Percentiles rank a stretch among this genome's conserved stretches.
These are phyloP conservation scores for Euphrasia confusa DNA, from an alignment of 257 asterid genomes.

Conservation along the genomic window DNA sequence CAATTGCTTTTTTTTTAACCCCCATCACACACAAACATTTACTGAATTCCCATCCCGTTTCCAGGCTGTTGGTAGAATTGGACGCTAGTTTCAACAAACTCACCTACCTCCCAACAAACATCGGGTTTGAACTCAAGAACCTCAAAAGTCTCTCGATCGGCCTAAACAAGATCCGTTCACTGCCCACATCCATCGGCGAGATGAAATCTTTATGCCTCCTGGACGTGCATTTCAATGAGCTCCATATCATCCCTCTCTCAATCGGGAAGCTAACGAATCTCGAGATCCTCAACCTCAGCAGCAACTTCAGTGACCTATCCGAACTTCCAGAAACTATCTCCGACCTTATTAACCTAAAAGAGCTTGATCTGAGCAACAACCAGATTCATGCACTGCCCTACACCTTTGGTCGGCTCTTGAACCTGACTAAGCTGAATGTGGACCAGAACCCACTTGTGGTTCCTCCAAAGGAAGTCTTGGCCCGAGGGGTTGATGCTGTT, in stretches of 20 bases:
- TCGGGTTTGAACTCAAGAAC: slow-evolving; percentile 63
- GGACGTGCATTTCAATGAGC: slow-evolving; percentile 79
- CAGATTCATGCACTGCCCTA: slow-evolving; percentile 81
- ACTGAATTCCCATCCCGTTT: slow-evolving; percentile 24
- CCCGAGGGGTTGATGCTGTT: slow-evolving; percentile 62
- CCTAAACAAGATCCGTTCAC: slow-evolving; percentile 71
- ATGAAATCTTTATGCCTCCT: slow-evolving; percentile 59
- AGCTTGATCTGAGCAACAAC: slow-evolving; percentile 87
- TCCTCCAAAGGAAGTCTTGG: slow-evolving; percentile 72
- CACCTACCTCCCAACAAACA: slow-evolving; percentile 77
- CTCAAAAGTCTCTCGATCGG: slow-evolving; percentile 51
- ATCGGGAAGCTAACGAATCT: slow-evolving; percentile 61
- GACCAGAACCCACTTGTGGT: slow-evolving; percentile 76
- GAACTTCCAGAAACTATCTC: slow-evolving; percentile 70
- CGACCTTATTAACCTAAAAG: slow-evolving; percentile 67
- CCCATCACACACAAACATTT: background rate
- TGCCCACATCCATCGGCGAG: slow-evolving; percentile 79
- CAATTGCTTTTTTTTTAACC: background rate
- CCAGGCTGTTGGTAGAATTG: slow-evolving; percentile 67
- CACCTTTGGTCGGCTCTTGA: slow-evolving; percentile 56
- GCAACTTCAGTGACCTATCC: slow-evolving; percentile 77
- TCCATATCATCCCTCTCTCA: slow-evolving; percentile 59
- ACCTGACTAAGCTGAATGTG: slow-evolving; percentile 50
- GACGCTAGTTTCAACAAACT: slow-evolving; percentile 76
- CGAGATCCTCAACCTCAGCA: slow-evolving; percentile 65